Base-by-base conservation (phyloP, 1,284 basidiomycete species). In the Ustilago nuda region DNA sequence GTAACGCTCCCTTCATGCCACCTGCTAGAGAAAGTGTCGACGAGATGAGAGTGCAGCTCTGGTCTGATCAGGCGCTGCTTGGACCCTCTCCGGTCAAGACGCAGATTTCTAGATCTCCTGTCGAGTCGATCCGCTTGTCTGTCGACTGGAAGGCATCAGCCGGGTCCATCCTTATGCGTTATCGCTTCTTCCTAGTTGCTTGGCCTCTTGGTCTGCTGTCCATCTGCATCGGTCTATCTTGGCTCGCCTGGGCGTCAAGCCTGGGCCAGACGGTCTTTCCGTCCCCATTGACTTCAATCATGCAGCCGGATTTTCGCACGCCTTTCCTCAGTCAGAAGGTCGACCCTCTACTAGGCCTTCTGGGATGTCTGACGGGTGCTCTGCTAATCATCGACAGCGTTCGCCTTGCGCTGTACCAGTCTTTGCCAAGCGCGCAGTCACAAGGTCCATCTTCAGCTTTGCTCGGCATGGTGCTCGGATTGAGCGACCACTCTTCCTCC, bases 1-100 rank as follows among this genome's bases (percentile, higher is more conserved):
- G 76, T 15, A 69, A 63, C 4, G 81, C 83, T 7, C 83, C 83
- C 7, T 85, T 80, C 70, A 77, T 85, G 63, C 79, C 80, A 12
- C 74, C 72, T 9, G 55, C 75, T 7, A 51, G 58, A 12, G 39
- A 52, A 8, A 76, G 73, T 48, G 36, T 76, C 37, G 66, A 72
- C 55, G 55, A 65, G 33, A 30, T 62, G 13, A 37, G 43, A 63
- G 50, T 85, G n/a, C 71, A 78, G 70, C 59, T 84, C 7, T 83
- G 78, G 76, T 61, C 73, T n/a, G 78, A 82, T 46, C 55, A 74
- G 48, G 68, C 54, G 19, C 19, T 72, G 48, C 63, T 66, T 5
- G 23, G 46, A 15, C 15, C 58, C 48, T n/a, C 53, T 4, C 58
- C 36, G 6, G 58, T 55, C 46, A 59, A 56, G 17, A 5, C 39